phyloP scores from a whole-genome alignment of 306 rosid genomes.

The Cicer cuneatum region DNA sequence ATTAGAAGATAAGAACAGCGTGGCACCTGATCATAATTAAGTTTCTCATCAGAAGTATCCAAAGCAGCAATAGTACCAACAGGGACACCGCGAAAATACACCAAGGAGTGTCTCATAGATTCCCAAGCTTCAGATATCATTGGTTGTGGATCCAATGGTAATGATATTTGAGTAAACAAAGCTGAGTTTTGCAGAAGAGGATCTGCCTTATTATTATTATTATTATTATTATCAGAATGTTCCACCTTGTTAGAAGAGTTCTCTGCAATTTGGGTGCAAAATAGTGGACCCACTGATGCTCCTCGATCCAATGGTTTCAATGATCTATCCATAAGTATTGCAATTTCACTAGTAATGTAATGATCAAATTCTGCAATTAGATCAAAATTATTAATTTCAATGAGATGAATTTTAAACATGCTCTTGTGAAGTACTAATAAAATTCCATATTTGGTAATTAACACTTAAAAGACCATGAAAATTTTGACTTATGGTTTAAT shows the following conservation, averaged over 20 bases:
- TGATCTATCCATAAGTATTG: not conserved
- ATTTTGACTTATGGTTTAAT: too few relatives aligned
- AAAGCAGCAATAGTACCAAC: slow-evolving; percentile 92
- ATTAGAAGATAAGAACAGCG: not conserved
- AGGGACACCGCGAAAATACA: slow-evolving; percentile 71
- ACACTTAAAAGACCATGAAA: too few relatives aligned
- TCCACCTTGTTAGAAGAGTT: slow-evolving; percentile 49
- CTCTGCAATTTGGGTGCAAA: slow-evolving; percentile 49
- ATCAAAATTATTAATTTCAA: too few relatives aligned
- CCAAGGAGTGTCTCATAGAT: slow-evolving; percentile 71
- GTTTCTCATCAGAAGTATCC: slow-evolving; percentile 73
- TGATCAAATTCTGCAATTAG: not conserved
- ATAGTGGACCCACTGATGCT: slow-evolving; percentile 61
- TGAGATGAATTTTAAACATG: too few relatives aligned
- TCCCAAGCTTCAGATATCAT: slow-evolving; percentile 77
- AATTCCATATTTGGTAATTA: too few relatives aligned
- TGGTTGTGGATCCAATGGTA: slow-evolving; percentile 55
- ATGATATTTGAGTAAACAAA: slow-evolving; percentile 56
- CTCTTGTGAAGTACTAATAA: too few relatives aligned
- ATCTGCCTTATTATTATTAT: slow-evolving; percentile 1
- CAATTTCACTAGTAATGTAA: not conserved
- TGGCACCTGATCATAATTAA: slow-evolving; percentile 71
- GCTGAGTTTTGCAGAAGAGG: slow-evolving; percentile 59
- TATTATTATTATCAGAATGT: slow-evolving; percentile 42
- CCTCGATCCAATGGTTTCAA: slow-evolving; percentile 34